phyloP scores from a whole-genome alignment of 2,329 filamentous ascomycete genomes.

The Cercospora brassicicola region DNA sequence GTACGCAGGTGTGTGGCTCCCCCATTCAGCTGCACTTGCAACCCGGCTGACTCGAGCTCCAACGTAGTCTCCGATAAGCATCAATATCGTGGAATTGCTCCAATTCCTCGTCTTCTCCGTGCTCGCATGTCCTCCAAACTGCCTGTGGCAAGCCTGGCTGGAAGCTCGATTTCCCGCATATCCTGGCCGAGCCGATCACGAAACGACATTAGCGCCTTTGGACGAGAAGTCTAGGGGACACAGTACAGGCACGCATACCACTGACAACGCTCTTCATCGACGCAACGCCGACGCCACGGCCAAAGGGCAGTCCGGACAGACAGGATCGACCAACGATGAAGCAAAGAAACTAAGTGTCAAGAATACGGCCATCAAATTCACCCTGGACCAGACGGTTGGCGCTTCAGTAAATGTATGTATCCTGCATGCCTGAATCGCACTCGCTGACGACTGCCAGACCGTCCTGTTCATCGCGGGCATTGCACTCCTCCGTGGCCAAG shows the following conservation, averaged over 20 bases:
- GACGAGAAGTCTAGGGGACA: conserved; percentile 36
- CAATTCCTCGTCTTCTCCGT: conserved; percentile 76
- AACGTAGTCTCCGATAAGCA: conserved; percentile 43
- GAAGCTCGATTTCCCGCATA: conserved; percentile 71
- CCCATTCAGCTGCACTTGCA: neutral
- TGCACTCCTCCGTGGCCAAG: conserved; percentile 53
- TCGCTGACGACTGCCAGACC: conserved; percentile 42
- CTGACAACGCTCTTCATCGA: neutral
- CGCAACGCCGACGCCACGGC: neutral
- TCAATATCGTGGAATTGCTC: conserved; percentile 68
- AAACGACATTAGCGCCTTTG: conserved; percentile 20
- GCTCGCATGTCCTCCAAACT: conserved; percentile 77
- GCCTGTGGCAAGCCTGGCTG: conserved; percentile 79
- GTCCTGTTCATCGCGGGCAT: conserved; percentile 63
- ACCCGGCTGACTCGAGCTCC: neutral
- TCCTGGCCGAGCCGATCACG: conserved; percentile 42
- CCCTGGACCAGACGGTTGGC: conserved; percentile 68
- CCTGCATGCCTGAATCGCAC: neutral
- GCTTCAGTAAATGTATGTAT: conserved; percentile 56
- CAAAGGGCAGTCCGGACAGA: conserved; percentile 4
- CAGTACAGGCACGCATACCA: neutral
- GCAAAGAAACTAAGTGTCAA: conserved; percentile 50
- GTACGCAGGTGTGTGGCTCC: conserved; percentile 53
- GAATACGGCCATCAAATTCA: conserved; percentile 67
- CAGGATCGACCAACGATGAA: conserved; percentile 11